Conservation (phyloP, 1,139 yeast species). For the Hanseniaspora sp. region DNA sequence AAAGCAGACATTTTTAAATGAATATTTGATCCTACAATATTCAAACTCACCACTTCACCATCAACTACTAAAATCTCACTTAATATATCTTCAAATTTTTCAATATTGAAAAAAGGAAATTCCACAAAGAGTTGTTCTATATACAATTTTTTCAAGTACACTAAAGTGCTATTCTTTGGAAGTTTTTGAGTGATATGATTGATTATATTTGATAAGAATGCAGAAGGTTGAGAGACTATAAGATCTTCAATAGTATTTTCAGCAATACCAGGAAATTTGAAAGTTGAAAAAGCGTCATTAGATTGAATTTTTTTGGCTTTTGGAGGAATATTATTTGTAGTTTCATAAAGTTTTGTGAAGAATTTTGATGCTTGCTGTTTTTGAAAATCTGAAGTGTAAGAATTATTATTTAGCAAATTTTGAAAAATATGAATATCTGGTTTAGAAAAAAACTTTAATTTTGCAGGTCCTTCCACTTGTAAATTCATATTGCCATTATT, state of each 20-base stretch:
- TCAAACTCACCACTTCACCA: slow-evolving; percentile 19
- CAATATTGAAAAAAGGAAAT: slow-evolving; percentile 24
- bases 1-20: slow-evolving; percentile 27
- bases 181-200: slow-evolving; percentile 20
- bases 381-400: slow-evolving; percentile 1
- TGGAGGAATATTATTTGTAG: not conserved
- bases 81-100: slow-evolving; percentile 24
- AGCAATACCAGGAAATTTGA: not conserved
- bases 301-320: not conserved
- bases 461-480: not conserved
- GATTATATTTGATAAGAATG: slow-evolving; percentile 21
- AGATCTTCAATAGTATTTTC: slow-evolving; percentile 23
- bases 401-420: not conserved
- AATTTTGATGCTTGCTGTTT: slow-evolving; percentile 5
- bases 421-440: not conserved
- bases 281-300: not conserved
- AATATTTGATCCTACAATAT: slow-evolving; percentile 23
- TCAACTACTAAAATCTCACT: slow-evolving; percentile 20
- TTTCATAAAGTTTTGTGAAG: not conserved
- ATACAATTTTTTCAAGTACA: slow-evolving; percentile 24
- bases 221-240: slow-evolving; percentile 24
- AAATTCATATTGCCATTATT: too few species aligned
- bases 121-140: slow-evolving; percentile 24
- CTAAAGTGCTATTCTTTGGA: slow-evolving; percentile 23
- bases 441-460: not conserved